Conservation (phyloP, 495 filamentous ascomycete species). For the Filosporella fistucella region DNA sequence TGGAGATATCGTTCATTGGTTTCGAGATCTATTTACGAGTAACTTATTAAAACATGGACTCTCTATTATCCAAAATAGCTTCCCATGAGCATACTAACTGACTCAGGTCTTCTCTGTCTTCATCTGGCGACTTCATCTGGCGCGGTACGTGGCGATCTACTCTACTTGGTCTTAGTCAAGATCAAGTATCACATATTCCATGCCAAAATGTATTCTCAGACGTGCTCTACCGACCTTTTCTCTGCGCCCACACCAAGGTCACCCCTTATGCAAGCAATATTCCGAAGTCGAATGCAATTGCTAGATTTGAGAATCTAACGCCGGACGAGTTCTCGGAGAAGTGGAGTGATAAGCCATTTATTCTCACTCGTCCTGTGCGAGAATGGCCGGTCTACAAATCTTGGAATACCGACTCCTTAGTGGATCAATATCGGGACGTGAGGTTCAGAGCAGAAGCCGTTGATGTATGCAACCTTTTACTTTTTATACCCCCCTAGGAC, state of each 20-base stretch:
- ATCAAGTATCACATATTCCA: slow-evolving; percentile 45
- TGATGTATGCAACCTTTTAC: too few species aligned
- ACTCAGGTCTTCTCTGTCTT: slow-evolving; percentile 20
- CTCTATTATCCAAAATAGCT: neutral
- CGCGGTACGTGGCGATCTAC: slow-evolving; percentile 84
- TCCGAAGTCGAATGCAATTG: slow-evolving; percentile 66
- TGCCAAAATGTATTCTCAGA: slow-evolving; percentile 89
- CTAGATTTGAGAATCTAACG: slow-evolving; percentile 62
- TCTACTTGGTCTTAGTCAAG: slow-evolving; percentile 56
- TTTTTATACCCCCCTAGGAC: too few species aligned
- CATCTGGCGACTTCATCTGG: slow-evolving; percentile 58
- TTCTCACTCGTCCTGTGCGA: slow-evolving; percentile 80
- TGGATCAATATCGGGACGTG: slow-evolving; percentile 56
- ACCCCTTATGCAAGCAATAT: slow-evolving; percentile 64
- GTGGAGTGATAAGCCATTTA: slow-evolving; percentile 83
- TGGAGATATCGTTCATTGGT: neutral
- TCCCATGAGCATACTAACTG: neutral
- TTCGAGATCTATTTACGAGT: neutral
- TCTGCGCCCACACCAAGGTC: slow-evolving; percentile 73
- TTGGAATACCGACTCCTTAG: slow-evolving; percentile 67
- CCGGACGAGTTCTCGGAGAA: slow-evolving; percentile 64
- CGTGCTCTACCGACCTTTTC: slow-evolving; percentile 84
- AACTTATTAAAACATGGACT: neutral
- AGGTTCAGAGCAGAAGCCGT: slow-evolving; percentile 89
- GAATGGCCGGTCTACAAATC: slow-evolving; percentile 73